Conservation (phyloP, 2,329 filamentous ascomycete genomes). For the Diaporthe capsici region DNA sequence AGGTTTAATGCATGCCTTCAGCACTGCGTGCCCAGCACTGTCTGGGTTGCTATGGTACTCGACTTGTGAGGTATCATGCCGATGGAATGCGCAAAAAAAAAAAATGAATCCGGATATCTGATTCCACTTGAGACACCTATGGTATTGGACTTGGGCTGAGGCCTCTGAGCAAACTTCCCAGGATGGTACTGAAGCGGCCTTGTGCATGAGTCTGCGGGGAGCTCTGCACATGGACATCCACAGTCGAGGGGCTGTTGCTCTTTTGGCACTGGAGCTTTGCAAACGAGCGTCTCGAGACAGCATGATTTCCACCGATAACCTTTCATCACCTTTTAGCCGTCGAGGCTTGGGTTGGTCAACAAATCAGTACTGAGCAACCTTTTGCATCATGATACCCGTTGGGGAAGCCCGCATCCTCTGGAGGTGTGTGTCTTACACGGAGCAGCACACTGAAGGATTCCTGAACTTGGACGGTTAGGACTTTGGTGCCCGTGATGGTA, state of each 20-base stretch:
- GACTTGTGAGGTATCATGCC: constrained; percentile 15
- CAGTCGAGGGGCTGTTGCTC: neutral
- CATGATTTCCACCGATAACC: neutral
- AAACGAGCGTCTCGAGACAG: neutral
- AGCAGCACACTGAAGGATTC: neutral
- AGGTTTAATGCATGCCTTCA: constrained; percentile 32
- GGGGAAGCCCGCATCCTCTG: neutral
- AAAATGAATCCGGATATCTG: neutral
- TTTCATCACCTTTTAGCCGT: neutral
- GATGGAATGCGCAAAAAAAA: neutral
- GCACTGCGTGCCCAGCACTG: neutral
- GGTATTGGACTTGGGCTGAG: neutral
- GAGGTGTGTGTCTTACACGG: neutral
- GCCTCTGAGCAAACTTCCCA: neutral
- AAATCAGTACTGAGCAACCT: constrained; percentile 8
- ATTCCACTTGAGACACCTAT: neutral
- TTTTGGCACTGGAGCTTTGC: neutral
- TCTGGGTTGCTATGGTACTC: neutral
- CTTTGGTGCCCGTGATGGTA: neutral
- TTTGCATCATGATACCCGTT: constrained; percentile 15
- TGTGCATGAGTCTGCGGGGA: neutral
- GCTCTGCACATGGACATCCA: neutral
- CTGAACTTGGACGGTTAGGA: constrained; percentile 7
- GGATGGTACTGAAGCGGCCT: neutral
- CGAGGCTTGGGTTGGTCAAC: neutral